A percentile compares a stretch with the other conserved stretches of the same genome.
phyloP scores from a whole-genome alignment of 805 yeast species.

The Metschnikowia arizonensis region DNA sequence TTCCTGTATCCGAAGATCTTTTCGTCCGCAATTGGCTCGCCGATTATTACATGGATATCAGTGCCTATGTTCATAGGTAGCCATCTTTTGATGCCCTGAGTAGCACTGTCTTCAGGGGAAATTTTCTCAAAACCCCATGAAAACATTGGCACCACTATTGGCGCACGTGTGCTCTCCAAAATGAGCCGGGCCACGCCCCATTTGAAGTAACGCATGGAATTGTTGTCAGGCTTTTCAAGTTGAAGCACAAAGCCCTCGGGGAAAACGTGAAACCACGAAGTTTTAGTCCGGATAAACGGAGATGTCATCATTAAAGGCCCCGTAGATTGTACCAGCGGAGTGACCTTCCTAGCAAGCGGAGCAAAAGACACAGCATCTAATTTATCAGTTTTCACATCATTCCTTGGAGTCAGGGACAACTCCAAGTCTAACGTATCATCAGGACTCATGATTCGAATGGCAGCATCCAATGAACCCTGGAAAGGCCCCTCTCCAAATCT shows the following conservation, averaged over 20 bases:
- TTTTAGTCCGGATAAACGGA: conserved; percentile 58
- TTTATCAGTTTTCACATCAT: neutral
- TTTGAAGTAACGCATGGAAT: conserved; percentile 90
- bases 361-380: neutral
- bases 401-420: conserved; percentile 17
- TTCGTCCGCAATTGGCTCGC: conserved; percentile 62
- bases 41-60: conserved; percentile 65
- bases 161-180: conserved; percentile 76
- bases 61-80: conserved; percentile 64
- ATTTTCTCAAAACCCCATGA: conserved; percentile 82
- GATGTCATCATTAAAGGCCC: conserved; percentile 31
- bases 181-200: conserved; percentile 92
- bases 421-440: conserved; percentile 60
- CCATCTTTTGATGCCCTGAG: conserved; percentile 50
- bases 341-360: conserved; percentile 18
- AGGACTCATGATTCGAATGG: conserved; percentile 72
- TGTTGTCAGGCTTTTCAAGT: conserved; percentile 67
- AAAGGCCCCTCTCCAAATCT: conserved; percentile 92
- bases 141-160: conserved; percentile 84
- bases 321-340: conserved; percentile 29
- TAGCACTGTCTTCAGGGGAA: conserved; percentile 70
- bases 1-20: conserved; percentile 56
- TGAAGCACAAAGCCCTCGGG: conserved; percentile 96
- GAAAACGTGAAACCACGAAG: conserved; percentile 90
- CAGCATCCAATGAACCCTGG: conserved; percentile 86